Evolutionary conservation across 352 stramenopile species (phyloP).

Genomic region (Globisporangium uncinulatum): DNA sequence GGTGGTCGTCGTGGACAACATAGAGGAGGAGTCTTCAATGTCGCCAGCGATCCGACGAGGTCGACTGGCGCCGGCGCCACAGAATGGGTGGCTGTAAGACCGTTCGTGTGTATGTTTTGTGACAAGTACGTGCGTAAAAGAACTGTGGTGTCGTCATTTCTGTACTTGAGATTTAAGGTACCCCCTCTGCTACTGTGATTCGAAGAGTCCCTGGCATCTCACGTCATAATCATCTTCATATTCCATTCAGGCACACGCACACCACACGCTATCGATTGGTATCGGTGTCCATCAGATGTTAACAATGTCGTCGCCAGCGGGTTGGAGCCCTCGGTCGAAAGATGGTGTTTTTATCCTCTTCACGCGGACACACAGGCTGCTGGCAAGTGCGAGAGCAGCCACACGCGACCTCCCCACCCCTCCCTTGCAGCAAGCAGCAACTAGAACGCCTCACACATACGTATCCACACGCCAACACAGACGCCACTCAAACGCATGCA

Average conservation of each 20-base stretch:
- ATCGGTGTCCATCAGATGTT: slow-evolving; percentile 27
- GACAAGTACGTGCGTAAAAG: neutral
- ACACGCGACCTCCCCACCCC: too few species aligned
- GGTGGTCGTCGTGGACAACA: slow-evolving; percentile 13
- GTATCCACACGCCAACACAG: neutral
- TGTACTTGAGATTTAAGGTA: too few species aligned
- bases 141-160: too few species aligned
- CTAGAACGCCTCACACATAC: neutral
- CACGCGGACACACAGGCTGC: slow-evolving; percentile 15
- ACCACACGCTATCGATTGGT: neutral
- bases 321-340: slow-evolving; percentile 40
- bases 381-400: neutral
- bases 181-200: too few species aligned
- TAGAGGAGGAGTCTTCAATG: neutral
- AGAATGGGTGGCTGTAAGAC: slow-evolving; percentile 21
- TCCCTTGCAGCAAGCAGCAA: neutral
- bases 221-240: too few species aligned
- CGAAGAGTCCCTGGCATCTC: too few species aligned
- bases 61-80: slow-evolving; percentile 47
- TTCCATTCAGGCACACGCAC: neutral
- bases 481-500: neutral
- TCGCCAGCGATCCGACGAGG: slow-evolving; percentile 20
- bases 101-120: neutral
- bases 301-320: slow-evolving; percentile 26
- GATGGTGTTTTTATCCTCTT: slow-evolving; percentile 39